Conservation (phyloP, 768 basidiomycete species). For the Phlebiopsis gigantea region DNA sequence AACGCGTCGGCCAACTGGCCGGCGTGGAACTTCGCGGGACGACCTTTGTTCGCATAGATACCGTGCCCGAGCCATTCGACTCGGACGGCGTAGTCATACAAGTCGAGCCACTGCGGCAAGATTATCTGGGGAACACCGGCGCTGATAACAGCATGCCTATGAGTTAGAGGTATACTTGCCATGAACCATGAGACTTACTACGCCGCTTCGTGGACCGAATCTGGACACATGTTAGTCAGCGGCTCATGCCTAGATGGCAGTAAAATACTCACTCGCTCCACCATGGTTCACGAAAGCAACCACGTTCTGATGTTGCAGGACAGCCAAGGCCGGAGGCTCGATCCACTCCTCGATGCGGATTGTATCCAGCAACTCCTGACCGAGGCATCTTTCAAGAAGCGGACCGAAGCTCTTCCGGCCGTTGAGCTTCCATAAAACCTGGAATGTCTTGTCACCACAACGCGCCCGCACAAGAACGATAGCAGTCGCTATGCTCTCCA, state of each 20-base stretch:
- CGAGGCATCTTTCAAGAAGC: conserved; percentile 3
- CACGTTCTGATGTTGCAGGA: conserved; percentile 14
- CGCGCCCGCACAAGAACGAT: conserved; percentile 3
- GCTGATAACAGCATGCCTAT: not conserved
- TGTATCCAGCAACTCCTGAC: not conserved
- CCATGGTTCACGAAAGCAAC: conserved; percentile 15
- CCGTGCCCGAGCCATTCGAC: conserved; percentile 21
- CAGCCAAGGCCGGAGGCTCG: conserved; percentile 9
- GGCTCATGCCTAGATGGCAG: not conserved
- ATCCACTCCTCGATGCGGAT: conserved; percentile 15
- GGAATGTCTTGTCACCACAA: conserved; percentile 2
- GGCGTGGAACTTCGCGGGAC: conserved; percentile 14
- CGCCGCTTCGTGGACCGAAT: conserved; percentile 12
- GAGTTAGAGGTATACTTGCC: not conserved
- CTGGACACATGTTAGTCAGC: not conserved
- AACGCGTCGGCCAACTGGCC: conserved; percentile 19
- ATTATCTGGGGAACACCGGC: conserved; percentile 21
- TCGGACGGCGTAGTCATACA: conserved; percentile 20
- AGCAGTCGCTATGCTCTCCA: conserved; percentile 2
- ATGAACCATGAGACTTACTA: conserved; percentile 8
- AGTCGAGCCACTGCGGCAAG: conserved; percentile 21
- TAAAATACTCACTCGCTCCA: conserved; percentile 10
- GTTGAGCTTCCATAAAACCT: conserved; percentile 16
- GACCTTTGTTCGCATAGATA: conserved; percentile 18
- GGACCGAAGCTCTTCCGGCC: conserved; percentile 10